Evolutionary conservation across 2,329 filamentous ascomycete genomes (phyloP).

Genomic region (Pseudogymnoascus sp.): DNA sequence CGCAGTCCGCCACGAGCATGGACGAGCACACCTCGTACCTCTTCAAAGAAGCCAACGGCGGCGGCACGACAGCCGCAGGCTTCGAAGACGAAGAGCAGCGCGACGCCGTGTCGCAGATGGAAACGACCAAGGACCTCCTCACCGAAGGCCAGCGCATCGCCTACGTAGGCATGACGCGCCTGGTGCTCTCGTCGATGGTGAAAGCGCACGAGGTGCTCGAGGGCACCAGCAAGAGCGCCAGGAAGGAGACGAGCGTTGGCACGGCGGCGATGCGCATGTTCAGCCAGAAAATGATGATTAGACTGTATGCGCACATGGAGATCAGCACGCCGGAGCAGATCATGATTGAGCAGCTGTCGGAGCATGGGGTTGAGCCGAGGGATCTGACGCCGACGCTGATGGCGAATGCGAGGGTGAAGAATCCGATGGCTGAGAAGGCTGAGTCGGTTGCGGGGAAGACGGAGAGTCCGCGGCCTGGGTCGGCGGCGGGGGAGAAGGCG

Average conservation of each 20-base stretch:
- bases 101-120: conserved; percentile 81
- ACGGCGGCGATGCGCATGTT: conserved; percentile 85
- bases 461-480: conserved; percentile 25
- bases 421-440: conserved; percentile 62
- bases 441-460: conserved; percentile 18
- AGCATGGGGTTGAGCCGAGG: conserved; percentile 77
- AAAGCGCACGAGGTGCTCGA: conserved; percentile 57
- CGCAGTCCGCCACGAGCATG: conserved; percentile 86
- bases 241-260: conserved; percentile 61
- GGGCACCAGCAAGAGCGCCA: conserved; percentile 50
- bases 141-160: conserved; percentile 94
- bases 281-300: conserved; percentile 97
- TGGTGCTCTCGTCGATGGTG: conserved; percentile 73
- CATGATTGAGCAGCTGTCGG: conserved; percentile 95
- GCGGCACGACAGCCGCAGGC: conserved; percentile 49
- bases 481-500: neutral
- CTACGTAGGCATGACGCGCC: conserved; percentile 81
- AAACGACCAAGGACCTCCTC: conserved; percentile 89
- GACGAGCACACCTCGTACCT: conserved; percentile 96
- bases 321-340: conserved; percentile 85
- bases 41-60: conserved; percentile 67
- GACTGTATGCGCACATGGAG: conserved; percentile 93
- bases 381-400: conserved; percentile 83
- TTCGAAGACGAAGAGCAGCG: conserved; percentile 70
- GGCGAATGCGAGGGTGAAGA: conserved; percentile 86